Conservation (phyloP, 2,329 filamentous ascomycete genomes). For the Periconia sp. region DNA sequence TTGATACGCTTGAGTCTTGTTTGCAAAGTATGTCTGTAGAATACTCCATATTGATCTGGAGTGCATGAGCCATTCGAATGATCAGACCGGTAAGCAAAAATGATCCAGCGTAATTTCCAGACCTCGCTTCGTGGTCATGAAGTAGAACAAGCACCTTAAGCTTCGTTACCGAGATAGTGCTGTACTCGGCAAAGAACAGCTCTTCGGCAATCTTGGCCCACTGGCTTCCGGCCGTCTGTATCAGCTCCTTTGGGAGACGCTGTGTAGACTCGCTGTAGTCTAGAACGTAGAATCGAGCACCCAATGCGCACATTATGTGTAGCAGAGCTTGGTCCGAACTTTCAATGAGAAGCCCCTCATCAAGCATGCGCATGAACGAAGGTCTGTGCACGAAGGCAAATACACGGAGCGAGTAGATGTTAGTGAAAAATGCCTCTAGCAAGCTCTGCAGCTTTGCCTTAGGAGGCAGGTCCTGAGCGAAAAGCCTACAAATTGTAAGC, state of each 20-base stretch:
- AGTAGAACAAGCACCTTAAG: conserved; percentile 38
- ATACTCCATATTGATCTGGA: conserved; percentile 40
- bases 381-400: conserved; percentile 41
- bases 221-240: conserved; percentile 38
- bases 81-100: conserved; percentile 40
- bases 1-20: conserved; percentile 29
- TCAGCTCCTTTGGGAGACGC: conserved; percentile 32
- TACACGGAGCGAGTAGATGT: conserved; percentile 33
- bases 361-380: conserved; percentile 40
- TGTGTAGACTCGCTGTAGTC: conserved; percentile 37
- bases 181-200: conserved; percentile 42
- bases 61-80: conserved; percentile 39
- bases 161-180: conserved; percentile 38
- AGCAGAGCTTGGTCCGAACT: conserved; percentile 35
- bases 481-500: conserved; percentile 22
- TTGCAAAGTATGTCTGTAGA: conserved; percentile 34
- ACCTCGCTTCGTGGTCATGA: conserved; percentile 39
- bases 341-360: conserved; percentile 36
- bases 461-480: conserved; percentile 28
- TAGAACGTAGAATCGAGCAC: conserved; percentile 36
- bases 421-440: conserved; percentile 40
- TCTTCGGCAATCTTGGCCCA: conserved; percentile 41
- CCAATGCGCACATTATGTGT: conserved; percentile 41
- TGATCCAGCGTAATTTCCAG: conserved; percentile 39
- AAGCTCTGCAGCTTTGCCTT: conserved; percentile 30